These are phyloP conservation scores for Malus sieversii DNA, from an alignment of 306 rosid genomes.

Conservation along the genomic window DNA sequence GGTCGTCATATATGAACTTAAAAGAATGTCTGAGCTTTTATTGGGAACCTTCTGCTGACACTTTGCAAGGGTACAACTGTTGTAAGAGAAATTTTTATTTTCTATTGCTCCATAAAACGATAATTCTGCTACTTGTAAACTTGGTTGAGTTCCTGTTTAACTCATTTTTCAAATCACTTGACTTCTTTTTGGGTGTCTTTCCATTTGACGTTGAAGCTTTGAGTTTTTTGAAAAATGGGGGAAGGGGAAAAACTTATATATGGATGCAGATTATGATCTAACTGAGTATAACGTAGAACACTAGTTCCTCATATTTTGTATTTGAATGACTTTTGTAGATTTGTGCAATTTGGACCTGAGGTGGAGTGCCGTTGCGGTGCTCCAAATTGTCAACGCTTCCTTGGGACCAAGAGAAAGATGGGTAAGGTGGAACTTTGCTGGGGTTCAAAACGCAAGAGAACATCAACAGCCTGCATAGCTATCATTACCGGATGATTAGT, in stretches of 20 bases:
- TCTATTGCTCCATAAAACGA: not conserved
- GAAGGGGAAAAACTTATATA: not conserved
- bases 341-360: constrained; percentile 93
- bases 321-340: constrained; percentile 31
- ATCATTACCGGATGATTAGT: constrained; percentile 1
- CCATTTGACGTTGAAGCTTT: not conserved
- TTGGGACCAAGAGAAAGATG: constrained; percentile 71
- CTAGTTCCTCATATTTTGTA: not conserved
- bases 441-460: constrained; percentile 82
- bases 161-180: too few relatives aligned
- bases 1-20: not conserved
- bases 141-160: not conserved
- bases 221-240: too few relatives aligned
- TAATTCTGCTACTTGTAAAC: not conserved
- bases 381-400: constrained; percentile 71
- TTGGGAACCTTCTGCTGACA: not conserved
- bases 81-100: not conserved
- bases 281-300: not conserved
- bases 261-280: not conserved
- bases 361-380: constrained; percentile 79
- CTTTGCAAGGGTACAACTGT: not conserved
- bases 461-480: constrained; percentile 30
- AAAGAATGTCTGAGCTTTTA: not conserved
- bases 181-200: too few relatives aligned
- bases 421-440: constrained; percentile 45